Evolutionary conservation across 2,329 filamentous ascomycete species (phyloP).

Genomic region (Nemania sp.): DNA sequence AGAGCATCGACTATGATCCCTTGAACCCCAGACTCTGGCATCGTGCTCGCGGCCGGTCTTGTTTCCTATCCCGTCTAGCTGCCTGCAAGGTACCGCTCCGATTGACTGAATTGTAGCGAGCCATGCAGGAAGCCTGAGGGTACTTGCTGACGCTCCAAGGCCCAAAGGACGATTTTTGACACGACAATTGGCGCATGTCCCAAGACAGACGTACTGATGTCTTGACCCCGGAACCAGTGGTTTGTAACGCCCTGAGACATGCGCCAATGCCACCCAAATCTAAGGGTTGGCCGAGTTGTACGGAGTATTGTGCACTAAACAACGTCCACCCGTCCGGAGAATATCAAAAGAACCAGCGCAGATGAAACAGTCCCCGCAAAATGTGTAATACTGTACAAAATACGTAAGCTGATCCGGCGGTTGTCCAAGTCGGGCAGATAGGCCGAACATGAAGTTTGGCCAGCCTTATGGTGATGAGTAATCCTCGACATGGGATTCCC

Average conservation of each 20-base stretch:
- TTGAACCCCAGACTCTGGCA: slow-evolving; percentile 1
- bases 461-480: slow-evolving; percentile 8
- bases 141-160: not conserved
- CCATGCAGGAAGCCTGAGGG: slow-evolving; percentile 10
- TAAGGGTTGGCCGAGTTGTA: slow-evolving; percentile 10
- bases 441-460: not conserved
- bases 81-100: slow-evolving; percentile 18
- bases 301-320: not conserved
- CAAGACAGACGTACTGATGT: slow-evolving; percentile 9
- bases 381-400: slow-evolving; percentile 6
- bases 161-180: not conserved
- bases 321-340: slow-evolving; percentile 1
- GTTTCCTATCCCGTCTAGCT: slow-evolving; percentile 6
- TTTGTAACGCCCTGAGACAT: slow-evolving; percentile 16
- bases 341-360: not conserved
- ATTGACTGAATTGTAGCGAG: slow-evolving; percentile 4
- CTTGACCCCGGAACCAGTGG: slow-evolving; percentile 13
- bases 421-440: slow-evolving; percentile 13
- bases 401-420: slow-evolving; percentile 6
- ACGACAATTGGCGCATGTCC: not conserved
- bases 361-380: slow-evolving; percentile 18
- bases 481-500: not conserved
- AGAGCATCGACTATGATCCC: slow-evolving; percentile 7
- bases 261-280: not conserved
- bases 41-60: slow-evolving; percentile 13